Conservation (phyloP, 371 early-diverging fungal genomes). For the Syncephalastrum contaminatum region DNA sequence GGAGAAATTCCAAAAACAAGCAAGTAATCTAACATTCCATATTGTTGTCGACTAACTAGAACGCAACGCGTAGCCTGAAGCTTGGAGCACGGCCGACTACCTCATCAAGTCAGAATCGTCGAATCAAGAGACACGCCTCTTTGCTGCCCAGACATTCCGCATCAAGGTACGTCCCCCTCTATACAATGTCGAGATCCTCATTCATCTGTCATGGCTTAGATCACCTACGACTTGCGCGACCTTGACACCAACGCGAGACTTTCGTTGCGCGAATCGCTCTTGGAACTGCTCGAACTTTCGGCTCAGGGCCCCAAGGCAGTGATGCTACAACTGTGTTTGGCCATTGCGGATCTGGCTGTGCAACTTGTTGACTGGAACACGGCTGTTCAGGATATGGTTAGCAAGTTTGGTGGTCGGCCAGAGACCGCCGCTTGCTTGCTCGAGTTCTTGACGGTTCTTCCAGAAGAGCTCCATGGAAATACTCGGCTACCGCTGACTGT, state of each 20-base stretch:
- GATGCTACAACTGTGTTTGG: slow-evolving; percentile 79
- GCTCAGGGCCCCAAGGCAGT: slow-evolving; percentile 61
- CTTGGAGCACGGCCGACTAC: slow-evolving; percentile 83
- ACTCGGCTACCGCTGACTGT: slow-evolving; percentile 64
- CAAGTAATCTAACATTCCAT: slow-evolving; percentile 21
- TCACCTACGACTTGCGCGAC: slow-evolving; percentile 77
- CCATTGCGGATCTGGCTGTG: slow-evolving; percentile 85
- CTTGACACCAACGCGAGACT: slow-evolving; percentile 64
- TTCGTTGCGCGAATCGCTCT: slow-evolving; percentile 80
- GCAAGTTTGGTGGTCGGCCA: slow-evolving; percentile 56
- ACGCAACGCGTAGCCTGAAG: slow-evolving; percentile 62
- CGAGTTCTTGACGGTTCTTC: slow-evolving; percentile 81
- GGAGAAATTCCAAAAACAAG: slow-evolving; percentile 87
- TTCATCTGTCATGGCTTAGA: slow-evolving; percentile 38
- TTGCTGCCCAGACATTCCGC: slow-evolving; percentile 93
- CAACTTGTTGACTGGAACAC: slow-evolving; percentile 83
- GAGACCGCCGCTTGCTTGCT: slow-evolving; percentile 64
- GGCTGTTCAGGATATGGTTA: slow-evolving; percentile 70
- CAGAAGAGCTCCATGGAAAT: slow-evolving; percentile 82
- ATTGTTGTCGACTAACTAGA: background rate
- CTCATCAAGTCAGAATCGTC: slow-evolving; percentile 60
- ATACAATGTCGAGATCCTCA: slow-evolving; percentile 4
- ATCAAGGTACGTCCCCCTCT: slow-evolving; percentile 65
- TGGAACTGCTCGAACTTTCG: slow-evolving; percentile 56
- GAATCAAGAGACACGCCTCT: slow-evolving; percentile 68